These are phyloP conservation scores for Pseudocercospora musae DNA, from an alignment of 2,329 filamentous ascomycete genomes.

Conservation along the genomic window DNA sequence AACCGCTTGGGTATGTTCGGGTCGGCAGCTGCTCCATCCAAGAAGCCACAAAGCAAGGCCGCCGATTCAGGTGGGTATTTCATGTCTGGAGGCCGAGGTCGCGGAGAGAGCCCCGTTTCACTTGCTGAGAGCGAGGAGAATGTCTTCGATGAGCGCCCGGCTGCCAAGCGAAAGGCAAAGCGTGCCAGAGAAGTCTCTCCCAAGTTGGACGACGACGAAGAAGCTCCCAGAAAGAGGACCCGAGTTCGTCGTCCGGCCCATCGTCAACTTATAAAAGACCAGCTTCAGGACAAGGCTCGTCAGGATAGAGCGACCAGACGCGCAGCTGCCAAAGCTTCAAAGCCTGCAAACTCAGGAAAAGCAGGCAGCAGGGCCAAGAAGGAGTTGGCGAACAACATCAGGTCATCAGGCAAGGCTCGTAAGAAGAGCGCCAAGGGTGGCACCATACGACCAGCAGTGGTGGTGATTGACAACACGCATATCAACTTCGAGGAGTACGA, in stretches of 20 bases:
- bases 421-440: neutral
- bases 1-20: slow-evolving; percentile 16
- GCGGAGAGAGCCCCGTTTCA: neutral
- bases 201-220: neutral
- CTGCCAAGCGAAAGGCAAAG: neutral
- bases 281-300: neutral
- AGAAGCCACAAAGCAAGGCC: neutral
- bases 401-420: neutral
- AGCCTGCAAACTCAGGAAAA: neutral
- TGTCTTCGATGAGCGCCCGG: neutral
- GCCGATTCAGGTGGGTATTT: neutral
- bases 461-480: slow-evolving; percentile 10
- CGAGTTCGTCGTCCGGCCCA: neutral
- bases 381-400: neutral
- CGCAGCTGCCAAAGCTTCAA: neutral
- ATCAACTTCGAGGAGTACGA: slow-evolving; percentile 14
- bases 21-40: neutral
- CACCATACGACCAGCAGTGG: neutral
- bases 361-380: neutral
- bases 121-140: neutral
- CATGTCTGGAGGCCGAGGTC: slow-evolving; percentile 1
- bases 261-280: slow-evolving; percentile 11
- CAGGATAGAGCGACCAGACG: slow-evolving; percentile 1
- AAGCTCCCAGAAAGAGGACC: neutral
- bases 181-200: neutral